phyloP scores from a whole-genome alignment of 352 stramenopile species.

The Pythium guiyangense region DNA sequence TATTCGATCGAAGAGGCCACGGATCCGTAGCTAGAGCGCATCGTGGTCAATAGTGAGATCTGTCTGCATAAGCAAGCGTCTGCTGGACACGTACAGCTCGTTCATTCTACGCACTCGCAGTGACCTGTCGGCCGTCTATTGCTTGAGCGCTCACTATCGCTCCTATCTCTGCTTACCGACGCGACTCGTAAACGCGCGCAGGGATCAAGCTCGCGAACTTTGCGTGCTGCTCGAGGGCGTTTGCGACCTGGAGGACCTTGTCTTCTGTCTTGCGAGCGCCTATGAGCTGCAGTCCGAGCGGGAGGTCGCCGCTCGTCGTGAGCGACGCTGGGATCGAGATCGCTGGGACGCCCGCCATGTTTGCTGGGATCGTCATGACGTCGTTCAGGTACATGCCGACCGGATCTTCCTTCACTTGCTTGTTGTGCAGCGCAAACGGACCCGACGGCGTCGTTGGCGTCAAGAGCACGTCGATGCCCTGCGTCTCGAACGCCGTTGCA shows the following conservation, averaged over 20 bases:
- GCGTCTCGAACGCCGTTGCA: constrained; percentile 39
- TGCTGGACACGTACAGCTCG: no score
- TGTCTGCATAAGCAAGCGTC: background rate
- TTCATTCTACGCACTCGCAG: no score
- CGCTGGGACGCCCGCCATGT: constrained; percentile 82
- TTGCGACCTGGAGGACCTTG: constrained; percentile 53
- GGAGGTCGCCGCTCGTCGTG: constrained; percentile 47
- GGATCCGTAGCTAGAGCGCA: background rate
- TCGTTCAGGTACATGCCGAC: constrained; percentile 90
- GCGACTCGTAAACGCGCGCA: constrained; percentile 40
- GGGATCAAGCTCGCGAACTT: constrained; percentile 43
- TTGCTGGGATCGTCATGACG: constrained; percentile 90
- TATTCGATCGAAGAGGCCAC: background rate
- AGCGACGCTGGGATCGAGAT: constrained; percentile 75
- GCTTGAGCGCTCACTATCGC: background rate
- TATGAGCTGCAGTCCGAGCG: constrained; percentile 82
- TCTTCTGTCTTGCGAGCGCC: constrained; percentile 55
- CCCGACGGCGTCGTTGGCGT: constrained; percentile 84
- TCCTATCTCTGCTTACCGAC: constrained; percentile 8
- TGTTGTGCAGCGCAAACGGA: constrained; percentile 62
- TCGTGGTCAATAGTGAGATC: background rate
- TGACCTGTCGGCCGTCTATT: background rate
- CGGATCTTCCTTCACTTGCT: constrained; percentile 56
- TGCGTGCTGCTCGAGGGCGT: constrained; percentile 56
- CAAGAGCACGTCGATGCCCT: constrained; percentile 80